Base-by-base conservation (phyloP, 257 asterid genomes). In the Rehmannia glutinosa region DNA sequence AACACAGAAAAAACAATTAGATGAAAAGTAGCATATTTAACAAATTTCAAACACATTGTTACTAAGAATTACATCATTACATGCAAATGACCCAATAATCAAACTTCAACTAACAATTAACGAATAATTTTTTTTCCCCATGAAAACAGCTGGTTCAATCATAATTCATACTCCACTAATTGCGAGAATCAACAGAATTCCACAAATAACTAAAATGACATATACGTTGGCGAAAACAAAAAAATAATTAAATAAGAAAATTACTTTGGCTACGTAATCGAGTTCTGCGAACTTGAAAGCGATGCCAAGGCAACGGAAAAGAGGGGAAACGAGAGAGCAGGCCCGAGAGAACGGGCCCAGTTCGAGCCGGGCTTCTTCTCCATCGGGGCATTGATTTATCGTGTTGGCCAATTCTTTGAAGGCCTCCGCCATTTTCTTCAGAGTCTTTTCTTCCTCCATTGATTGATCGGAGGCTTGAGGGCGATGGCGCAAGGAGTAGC, bases 211-310 rank as follows among this genome's bases (percentile, higher is more conserved):
- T 24, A 61, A 9, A 55, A 43, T 12, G 3, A 6, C 20, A 11
- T 3, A 38, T 16, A 38, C 17, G 4, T 10, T 1, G 25, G 8
- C 57, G 7, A 49, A 36, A 65, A 59, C 24, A 32, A 8, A 16
- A 8, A 12, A 35, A 13, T 9, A 3, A 19, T n/a, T 12, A 9
- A 15, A 52, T 6, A 9, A 15, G 8, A 55, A 56, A 6, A 36
- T 58, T 75, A 89, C 97, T 71, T 92, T 92, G 69, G 93, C 93
- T 19, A 89, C 95, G 71, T 87, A 92, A 76, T 92, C 98, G 66
- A 82, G 78, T 58, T 92, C 97, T 4, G 98, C 98, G 59, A 92
- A 92, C 81, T 84, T 89, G 85, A 92, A 92, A 36, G 98, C 98
- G 81, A 92, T 83, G 36, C 98, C 98, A 3, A 92, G 95, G 75